Evolutionary conservation across 208 protist genomes (phyloP).

Genomic region (Acanthamoeba culbertsoni): DNA sequence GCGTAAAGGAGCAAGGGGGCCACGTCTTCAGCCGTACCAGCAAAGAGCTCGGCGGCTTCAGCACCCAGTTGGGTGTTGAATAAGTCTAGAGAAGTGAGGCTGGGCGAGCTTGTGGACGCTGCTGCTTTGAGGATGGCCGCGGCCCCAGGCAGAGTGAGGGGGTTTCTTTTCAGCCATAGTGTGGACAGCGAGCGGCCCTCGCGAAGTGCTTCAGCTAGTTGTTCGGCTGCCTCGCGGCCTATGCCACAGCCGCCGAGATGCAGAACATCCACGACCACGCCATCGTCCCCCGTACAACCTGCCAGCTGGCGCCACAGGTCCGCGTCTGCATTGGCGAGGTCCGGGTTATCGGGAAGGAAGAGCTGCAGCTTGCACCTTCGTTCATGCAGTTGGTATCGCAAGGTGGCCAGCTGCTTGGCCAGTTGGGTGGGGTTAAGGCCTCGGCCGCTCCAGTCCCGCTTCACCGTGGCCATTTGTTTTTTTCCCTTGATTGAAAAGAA

Average conservation of each 20-base stretch:
- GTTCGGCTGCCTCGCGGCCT: not conserved
- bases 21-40: not conserved
- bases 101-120: not conserved
- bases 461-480: not conserved
- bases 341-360: not conserved
- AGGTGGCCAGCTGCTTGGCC: not conserved
- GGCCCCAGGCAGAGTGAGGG: not conserved
- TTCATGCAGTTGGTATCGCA: not conserved
- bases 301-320: not conserved
- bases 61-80: not conserved
- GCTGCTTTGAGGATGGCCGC: not conserved
- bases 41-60: not conserved
- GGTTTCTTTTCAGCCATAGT: conserved; percentile 9
- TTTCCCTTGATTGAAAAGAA: no score
- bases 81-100: conserved; percentile 21
- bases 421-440: not conserved
- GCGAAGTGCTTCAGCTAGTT: not conserved
- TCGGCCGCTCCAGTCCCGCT: not conserved
- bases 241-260: not conserved
- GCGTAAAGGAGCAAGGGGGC: no score
- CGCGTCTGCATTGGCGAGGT: not conserved
- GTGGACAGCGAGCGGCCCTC: not conserved
- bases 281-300: not conserved
- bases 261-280: not conserved
- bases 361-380: not conserved